Conservation (phyloP, 73 alveolate genomes). For the Diophrys appendiculata region DNA sequence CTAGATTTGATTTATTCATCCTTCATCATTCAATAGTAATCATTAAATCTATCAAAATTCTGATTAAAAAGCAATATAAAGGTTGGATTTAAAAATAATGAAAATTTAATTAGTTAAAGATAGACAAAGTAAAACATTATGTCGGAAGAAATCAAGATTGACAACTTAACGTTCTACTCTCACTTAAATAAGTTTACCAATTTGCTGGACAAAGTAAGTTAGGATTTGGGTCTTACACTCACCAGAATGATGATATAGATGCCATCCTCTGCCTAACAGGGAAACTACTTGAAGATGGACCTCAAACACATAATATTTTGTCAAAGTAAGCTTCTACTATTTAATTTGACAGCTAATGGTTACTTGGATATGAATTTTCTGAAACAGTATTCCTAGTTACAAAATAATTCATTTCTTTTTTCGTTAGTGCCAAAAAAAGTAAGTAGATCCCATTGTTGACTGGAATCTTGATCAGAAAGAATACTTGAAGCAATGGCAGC, state of each 20-base stretch:
- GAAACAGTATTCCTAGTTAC: neutral
- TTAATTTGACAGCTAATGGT: neutral
- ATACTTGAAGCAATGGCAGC: neutral
- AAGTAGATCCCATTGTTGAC: conserved; percentile 3
- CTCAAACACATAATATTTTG: neutral
- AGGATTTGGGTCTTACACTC: neutral
- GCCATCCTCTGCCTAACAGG: conserved; percentile 1
- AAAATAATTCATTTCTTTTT: no score
- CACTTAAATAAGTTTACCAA: neutral
- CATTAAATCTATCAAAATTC: no score
- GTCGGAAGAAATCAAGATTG: neutral
- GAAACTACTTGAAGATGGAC: neutral
- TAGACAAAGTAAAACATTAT: neutral
- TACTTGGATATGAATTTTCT: neutral
- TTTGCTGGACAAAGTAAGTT: neutral
- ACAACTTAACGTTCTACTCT: neutral
- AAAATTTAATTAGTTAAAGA: neutral
- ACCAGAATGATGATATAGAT: neutral
- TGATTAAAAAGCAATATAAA: neutral
- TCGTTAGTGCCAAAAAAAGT: neutral
- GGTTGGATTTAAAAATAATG: no score
- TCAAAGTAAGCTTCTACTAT: neutral
- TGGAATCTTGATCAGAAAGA: neutral
- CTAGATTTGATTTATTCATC: no score
- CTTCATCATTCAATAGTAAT: no score